phyloP scores from a whole-genome alignment of 75 land plant species.

The Cunninghamia lanceolata region DNA sequence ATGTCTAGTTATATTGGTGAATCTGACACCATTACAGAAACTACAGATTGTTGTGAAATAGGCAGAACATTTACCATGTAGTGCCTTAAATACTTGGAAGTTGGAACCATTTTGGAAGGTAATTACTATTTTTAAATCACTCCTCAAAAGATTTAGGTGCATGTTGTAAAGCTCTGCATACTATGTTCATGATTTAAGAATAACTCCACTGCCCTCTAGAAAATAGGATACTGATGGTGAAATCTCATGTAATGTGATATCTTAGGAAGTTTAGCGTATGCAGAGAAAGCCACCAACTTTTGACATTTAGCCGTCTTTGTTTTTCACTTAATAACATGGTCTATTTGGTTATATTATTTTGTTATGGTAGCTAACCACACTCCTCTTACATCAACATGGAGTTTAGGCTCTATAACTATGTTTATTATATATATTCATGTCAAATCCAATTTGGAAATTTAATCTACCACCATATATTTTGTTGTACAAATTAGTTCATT shows the following conservation, averaged over 20 bases:
- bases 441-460: neutral
- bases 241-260: neutral
- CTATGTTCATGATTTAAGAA: neutral
- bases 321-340: neutral
- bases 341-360: neutral
- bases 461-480: neutral
- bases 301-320: neutral
- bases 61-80: neutral
- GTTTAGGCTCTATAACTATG: neutral
- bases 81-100: neutral
- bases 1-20: neutral
- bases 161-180: neutral
- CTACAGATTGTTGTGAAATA: neutral
- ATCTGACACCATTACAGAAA: neutral
- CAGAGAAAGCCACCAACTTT: neutral
- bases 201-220: neutral
- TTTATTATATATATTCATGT: neutral
- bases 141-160: neutral
- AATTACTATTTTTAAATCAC: neutral
- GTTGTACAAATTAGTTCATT: neutral
- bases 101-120: neutral
- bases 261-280: neutral
- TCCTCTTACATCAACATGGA: neutral
- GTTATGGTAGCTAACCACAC: neutral
- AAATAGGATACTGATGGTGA: neutral